Percentiles rank a stretch among this genome's conserved stretches.
These are phyloP conservation scores for Kuraishia hungarica DNA, from an alignment of 805 yeast genomes.

Conservation along the genomic window DNA sequence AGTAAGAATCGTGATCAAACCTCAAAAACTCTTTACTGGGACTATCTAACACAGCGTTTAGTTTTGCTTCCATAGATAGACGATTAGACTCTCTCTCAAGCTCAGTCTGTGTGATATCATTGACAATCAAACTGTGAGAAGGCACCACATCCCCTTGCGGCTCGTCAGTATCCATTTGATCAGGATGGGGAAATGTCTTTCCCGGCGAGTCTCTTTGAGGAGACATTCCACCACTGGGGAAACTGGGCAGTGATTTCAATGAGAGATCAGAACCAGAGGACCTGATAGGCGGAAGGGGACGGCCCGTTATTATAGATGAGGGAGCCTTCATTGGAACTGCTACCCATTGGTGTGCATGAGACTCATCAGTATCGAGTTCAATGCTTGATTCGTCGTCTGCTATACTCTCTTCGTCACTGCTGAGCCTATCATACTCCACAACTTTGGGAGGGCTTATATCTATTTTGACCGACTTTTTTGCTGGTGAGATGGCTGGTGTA, in stretches of 20 bases:
- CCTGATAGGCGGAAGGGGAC: slow-evolving; percentile 27
- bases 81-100: slow-evolving; percentile 13
- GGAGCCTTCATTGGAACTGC: slow-evolving; percentile 11
- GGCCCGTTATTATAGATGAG: slow-evolving; percentile 9
- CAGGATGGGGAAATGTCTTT: slow-evolving; percentile 13
- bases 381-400: slow-evolving; percentile 6
- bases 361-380: slow-evolving; percentile 3
- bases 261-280: slow-evolving; percentile 25
- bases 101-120: slow-evolving; percentile 8
- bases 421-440: slow-evolving; percentile 21
- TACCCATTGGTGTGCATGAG: slow-evolving; percentile 16
- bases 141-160: slow-evolving; percentile 5
- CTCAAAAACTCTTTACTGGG: slow-evolving; percentile 8
- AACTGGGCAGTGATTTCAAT: slow-evolving; percentile 23
- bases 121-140: slow-evolving; percentile 13
- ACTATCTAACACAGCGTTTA: slow-evolving; percentile 30
- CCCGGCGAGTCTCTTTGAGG: slow-evolving; percentile 22
- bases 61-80: slow-evolving; percentile 32
- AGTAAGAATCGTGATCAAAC: slow-evolving; percentile 19
- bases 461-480: slow-evolving; percentile 29
- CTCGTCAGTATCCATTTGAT: slow-evolving; percentile 10
- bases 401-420: slow-evolving; percentile 12
- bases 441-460: slow-evolving; percentile 29
- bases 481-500: slow-evolving; percentile 19
- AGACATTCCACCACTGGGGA: slow-evolving; percentile 11